Percentiles rank a stretch among this genome's conserved stretches.
Evolutionary conservation across 495 filamentous ascomycete species (phyloP).

Genomic region (Penicillium tannophilum): DNA sequence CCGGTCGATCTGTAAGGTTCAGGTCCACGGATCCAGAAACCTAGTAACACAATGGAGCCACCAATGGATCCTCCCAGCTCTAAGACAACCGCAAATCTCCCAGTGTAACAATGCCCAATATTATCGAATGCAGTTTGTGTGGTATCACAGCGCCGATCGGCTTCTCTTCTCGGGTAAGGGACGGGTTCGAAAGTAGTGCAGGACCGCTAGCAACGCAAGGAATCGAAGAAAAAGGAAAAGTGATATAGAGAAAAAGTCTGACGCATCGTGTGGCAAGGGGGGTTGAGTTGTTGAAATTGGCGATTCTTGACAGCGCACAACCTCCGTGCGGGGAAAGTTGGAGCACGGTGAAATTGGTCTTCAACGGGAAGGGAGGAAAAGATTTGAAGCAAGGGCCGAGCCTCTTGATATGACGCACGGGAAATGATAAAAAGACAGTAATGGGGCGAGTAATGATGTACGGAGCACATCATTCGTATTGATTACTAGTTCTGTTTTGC

Average conservation of each 20-base stretch:
- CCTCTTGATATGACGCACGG: conserved; percentile 8
- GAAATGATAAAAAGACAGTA: neutral
- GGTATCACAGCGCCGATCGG: conserved; percentile 1
- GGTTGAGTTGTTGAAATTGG: conserved; percentile 1
- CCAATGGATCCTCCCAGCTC: conserved; percentile 1
- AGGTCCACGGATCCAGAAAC: neutral
- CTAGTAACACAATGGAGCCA: conserved; percentile 1
- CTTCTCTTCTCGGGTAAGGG: neutral
- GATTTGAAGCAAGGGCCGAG: conserved; percentile 1
- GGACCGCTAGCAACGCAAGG: conserved; percentile 38
- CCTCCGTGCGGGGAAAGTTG: conserved; percentile 3
- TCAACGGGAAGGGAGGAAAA: neutral
- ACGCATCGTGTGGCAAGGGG: conserved; percentile 4
- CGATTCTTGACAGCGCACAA: conserved; percentile 4
- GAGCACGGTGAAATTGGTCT: neutral
- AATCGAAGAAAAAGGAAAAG: conserved; percentile 14
- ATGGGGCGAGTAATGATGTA: conserved; percentile 1
- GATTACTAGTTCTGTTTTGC: neutral
- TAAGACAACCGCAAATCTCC: neutral
- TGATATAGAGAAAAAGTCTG: conserved; percentile 18
- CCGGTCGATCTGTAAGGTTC: conserved; percentile 4
- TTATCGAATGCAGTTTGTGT: neutral
- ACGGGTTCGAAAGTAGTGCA: neutral
- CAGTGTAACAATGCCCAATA: neutral
- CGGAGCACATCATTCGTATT: neutral